Evolutionary conservation across 2,329 filamentous ascomycete genomes (phyloP), one percentile per base, ranked within the genome.

Genomic region (Thielaviopsis euricoi): DNA sequence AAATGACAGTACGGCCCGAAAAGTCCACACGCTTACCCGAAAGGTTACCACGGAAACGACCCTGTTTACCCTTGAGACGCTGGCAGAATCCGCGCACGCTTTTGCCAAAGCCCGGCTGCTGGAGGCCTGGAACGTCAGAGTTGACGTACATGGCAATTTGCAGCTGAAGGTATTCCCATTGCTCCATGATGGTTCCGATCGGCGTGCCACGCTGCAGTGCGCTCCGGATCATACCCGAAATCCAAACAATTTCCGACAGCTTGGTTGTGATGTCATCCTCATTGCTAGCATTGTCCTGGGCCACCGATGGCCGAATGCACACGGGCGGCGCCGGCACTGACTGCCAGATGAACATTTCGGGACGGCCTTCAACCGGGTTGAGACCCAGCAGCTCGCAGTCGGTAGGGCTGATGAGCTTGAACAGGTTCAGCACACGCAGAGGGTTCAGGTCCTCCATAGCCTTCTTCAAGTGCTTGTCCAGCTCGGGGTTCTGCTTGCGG

Each of bases 11-110:
- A 69, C 93, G 83, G 19, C 89, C 93, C 12, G 93, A 98, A 70
- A 97, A 98, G 68, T 98, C 91, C 57, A 98, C 93, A 78, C 93
- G 91, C 71, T 98, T 98, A 68, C 93, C 93, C 0, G 91, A 97
- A 60, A 98, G 71, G 66, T 98, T 98, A 60, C 94, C 93, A 72
- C 93, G 85, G 71, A 98, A 98, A 57, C 93, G 87, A 57, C 93
- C 93, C 67, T 97, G 91, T 67, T 98, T 98, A 64, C 93, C 93
- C 72, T 98, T 98, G 53, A 98, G 71, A 17, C 93, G 83, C 70
- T 97, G 93, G 61, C 91, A 95, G 67, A 98, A 94, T 19, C 93
- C 93, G 64, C 93, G 82, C 65, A 93, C 94, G 0, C 87, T 81
- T 69, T 95, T 96, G 60, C 89, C 87, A 61, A 89, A 85, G 9